Percentiles rank a stretch among this genome's conserved stretches.
Evolutionary conservation across 257 asterid genomes (phyloP).

Genomic region (Lavandula angustifolia): DNA sequence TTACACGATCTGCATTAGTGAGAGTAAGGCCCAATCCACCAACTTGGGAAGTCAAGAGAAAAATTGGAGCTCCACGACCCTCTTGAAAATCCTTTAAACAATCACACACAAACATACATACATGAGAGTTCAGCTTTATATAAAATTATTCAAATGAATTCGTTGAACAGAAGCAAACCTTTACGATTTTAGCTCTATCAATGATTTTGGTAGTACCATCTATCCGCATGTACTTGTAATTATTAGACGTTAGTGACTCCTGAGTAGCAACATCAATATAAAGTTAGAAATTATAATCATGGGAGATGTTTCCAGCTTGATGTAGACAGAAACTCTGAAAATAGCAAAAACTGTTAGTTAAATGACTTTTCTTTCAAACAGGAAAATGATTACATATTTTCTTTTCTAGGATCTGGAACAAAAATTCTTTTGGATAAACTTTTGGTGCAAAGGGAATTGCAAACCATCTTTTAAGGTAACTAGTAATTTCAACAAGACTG

Average conservation of each 20-base stretch:
- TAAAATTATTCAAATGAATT: not conserved
- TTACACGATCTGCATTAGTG: constrained; percentile 94
- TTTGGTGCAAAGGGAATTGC: no score
- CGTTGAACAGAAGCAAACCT: constrained; percentile 52
- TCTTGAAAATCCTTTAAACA: constrained; percentile 85
- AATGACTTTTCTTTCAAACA: not conserved
- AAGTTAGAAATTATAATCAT: constrained; percentile 19
- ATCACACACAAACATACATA: constrained; percentile 12
- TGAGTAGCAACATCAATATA: constrained; percentile 30
- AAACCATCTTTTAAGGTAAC: not conserved
- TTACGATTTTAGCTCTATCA: constrained; percentile 74
- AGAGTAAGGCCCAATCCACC: constrained; percentile 98
- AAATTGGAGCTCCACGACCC: constrained; percentile 72
- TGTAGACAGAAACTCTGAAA: constrained; percentile 15
- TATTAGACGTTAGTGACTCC: constrained; percentile 64
- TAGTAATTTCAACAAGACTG: constrained; percentile 9
- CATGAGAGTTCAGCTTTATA: constrained; percentile 14
- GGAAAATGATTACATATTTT: no score
- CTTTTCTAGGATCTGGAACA: no score
- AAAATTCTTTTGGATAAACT: no score
- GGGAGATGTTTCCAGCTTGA: constrained; percentile 17
- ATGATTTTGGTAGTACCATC: constrained; percentile 84
- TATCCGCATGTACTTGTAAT: constrained; percentile 71
- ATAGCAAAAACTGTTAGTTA: not conserved
- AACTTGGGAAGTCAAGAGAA: constrained; percentile 92